phyloP scores from a whole-genome alignment of 192 early-diverging fungal genomes.

The Coemansia sp. region DNA sequence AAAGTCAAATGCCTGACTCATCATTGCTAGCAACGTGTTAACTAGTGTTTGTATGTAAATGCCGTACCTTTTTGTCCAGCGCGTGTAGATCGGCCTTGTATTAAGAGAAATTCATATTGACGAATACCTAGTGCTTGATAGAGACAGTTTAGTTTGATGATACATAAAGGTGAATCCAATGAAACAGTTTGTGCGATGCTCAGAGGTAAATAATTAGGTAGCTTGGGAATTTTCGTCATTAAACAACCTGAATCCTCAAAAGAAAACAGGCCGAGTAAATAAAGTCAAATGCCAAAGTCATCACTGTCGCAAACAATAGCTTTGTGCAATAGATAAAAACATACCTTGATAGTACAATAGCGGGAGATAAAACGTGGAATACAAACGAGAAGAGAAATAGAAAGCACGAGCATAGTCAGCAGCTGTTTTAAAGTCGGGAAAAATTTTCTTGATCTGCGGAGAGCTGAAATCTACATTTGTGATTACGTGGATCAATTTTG shows the following conservation, averaged over 20 bases:
- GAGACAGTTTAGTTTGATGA: not conserved
- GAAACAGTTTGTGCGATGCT: not conserved
- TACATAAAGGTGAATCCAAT: not conserved
- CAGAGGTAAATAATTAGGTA: conserved; percentile 3
- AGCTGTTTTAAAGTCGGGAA: no score
- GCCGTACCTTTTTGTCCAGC: no score
- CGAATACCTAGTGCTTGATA: not conserved
- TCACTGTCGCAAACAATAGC: not conserved
- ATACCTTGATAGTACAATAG: not conserved
- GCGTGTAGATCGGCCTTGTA: not conserved
- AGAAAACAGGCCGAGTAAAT: not conserved
- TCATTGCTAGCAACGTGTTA: not conserved
- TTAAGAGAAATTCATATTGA: not conserved
- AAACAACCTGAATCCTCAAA: not conserved
- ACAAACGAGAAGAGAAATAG: not conserved
- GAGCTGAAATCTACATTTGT: no score
- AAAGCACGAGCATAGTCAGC: no score
- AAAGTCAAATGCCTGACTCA: conserved; percentile 15
- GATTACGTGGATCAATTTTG: no score
- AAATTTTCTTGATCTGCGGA: no score
- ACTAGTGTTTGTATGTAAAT: not conserved
- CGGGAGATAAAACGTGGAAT: not conserved
- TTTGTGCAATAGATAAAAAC: not conserved
- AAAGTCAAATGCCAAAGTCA: conserved; percentile 12
- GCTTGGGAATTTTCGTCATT: conserved; percentile 8